Evolutionary conservation across 2,329 filamentous ascomycete genomes (phyloP).

Genomic region (Zasmidium angulare): DNA sequence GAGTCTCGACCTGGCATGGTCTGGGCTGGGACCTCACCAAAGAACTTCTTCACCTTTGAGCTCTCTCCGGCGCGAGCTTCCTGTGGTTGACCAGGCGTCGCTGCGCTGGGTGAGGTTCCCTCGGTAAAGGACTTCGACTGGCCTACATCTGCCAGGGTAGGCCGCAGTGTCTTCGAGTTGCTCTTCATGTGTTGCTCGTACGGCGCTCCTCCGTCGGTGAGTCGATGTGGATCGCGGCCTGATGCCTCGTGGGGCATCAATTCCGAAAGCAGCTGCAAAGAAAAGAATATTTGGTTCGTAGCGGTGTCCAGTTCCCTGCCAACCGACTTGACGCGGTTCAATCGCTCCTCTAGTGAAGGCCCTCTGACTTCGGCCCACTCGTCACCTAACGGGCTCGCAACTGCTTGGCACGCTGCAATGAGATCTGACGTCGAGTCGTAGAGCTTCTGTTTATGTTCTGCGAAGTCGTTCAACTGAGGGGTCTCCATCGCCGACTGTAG

Average conservation of each 20-base stretch:
- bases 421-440: conserved; percentile 94
- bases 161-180: conserved; percentile 45
- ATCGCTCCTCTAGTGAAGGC: conserved; percentile 81
- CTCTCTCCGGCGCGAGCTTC: conserved; percentile 36
- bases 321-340: conserved; percentile 76
- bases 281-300: conserved; percentile 83
- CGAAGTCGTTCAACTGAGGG: conserved; percentile 83
- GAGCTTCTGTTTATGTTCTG: conserved; percentile 84
- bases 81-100: conserved; percentile 11
- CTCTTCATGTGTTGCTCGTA: conserved; percentile 31
- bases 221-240: conserved; percentile 36
- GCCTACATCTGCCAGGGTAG: conserved; percentile 53
- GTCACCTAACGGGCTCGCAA: conserved; percentile 87
- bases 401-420: conserved; percentile 80
- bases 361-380: conserved; percentile 95
- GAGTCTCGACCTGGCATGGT: conserved; percentile 48
- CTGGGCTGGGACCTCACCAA: conserved; percentile 52
- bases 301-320: conserved; percentile 81
- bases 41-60: conserved; percentile 52
- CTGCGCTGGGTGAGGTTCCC: conserved; percentile 39
- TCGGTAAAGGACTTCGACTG: conserved; percentile 68
- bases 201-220: conserved; percentile 35
- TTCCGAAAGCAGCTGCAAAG: conserved; percentile 82
- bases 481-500: conserved; percentile 77
- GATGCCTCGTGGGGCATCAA: conserved; percentile 62